These are phyloP conservation scores for Yarrowia galli DNA, from an alignment of 1,139 yeast genomes.

Conservation along the genomic window DNA sequence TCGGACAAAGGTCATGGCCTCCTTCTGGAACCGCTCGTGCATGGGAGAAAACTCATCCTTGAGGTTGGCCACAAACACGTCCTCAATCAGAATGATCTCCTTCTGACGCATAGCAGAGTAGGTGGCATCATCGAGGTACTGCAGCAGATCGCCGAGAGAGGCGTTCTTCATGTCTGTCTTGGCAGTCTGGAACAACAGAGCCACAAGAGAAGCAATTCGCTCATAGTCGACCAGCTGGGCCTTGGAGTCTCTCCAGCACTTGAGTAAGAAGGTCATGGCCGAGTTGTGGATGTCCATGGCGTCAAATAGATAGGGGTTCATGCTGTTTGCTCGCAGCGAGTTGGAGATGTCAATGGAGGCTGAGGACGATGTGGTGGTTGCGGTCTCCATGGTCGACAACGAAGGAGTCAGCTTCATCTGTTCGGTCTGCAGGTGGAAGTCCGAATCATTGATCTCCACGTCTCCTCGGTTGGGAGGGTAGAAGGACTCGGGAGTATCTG, in stretches of 20 bases:
- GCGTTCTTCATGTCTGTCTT: constrained; percentile 43
- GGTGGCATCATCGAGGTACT: constrained; percentile 53
- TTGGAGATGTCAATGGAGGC: constrained; percentile 39
- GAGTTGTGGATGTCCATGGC: constrained; percentile 65
- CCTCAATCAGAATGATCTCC: constrained; percentile 49
- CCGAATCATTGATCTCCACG: constrained; percentile 22
- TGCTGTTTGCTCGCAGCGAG: constrained; percentile 43
- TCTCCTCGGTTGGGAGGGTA: constrained; percentile 41
- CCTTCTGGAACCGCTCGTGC: constrained; percentile 60
- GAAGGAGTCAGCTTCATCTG: constrained; percentile 30
- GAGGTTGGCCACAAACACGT: constrained; percentile 50
- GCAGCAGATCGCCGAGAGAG: constrained; percentile 44
- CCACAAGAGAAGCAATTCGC: constrained; percentile 56
- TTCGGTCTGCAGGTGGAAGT: constrained; percentile 39
- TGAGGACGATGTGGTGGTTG: constrained; percentile 38
- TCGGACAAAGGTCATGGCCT: constrained; percentile 76
- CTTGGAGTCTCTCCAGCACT: constrained; percentile 72
- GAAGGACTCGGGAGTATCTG: constrained; percentile 41
- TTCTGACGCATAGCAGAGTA: constrained; percentile 59
- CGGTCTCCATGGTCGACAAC: constrained; percentile 38
- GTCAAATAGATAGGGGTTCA: constrained; percentile 58
- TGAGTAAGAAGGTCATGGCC: constrained; percentile 64
- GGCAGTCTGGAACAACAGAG: constrained; percentile 46
- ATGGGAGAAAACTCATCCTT: constrained; percentile 57
- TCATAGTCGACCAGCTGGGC: constrained; percentile 63